These are phyloP conservation scores for Biscogniauxia sp. DNA, from an alignment of 2,329 filamentous ascomycete species.

Conservation along the genomic window DNA sequence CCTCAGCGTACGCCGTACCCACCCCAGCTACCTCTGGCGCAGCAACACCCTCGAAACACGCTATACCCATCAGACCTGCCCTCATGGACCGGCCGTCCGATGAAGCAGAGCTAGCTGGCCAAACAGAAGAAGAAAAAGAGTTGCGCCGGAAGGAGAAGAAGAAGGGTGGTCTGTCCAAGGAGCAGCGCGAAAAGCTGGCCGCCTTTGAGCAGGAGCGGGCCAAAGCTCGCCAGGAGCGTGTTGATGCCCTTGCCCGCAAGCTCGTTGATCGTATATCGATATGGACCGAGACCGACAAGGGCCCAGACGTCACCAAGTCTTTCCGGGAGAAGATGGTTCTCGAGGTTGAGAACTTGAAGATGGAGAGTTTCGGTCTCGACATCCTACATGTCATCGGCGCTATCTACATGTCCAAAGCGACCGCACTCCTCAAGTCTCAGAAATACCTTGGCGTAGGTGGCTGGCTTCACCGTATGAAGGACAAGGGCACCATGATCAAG, in stretches of 20 bases:
- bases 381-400: constrained; percentile 93
- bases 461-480: constrained; percentile 90
- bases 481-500: constrained; percentile 95
- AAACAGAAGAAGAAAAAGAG: constrained; percentile 72
- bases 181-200: constrained; percentile 87
- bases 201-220: constrained; percentile 86
- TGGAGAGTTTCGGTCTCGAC: constrained; percentile 97
- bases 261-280: constrained; percentile 85
- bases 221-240: constrained; percentile 81
- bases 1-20: constrained; percentile 55
- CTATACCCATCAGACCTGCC: constrained; percentile 76
- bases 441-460: constrained; percentile 96
- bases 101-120: constrained; percentile 66
- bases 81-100: constrained; percentile 82
- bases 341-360: constrained; percentile 97
- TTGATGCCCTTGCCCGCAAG: constrained; percentile 80
- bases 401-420: constrained; percentile 86
- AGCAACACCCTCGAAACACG: constrained; percentile 40
- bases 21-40: constrained; percentile 43
- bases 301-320: constrained; percentile 75
- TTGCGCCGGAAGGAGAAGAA: constrained; percentile 77
- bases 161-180: constrained; percentile 81
- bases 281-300: constrained; percentile 97
- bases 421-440: constrained; percentile 85
- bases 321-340: constrained; percentile 94